Base-by-base conservation (phyloP, 2,329 filamentous ascomycete species). In the Periconia digitata region DNA sequence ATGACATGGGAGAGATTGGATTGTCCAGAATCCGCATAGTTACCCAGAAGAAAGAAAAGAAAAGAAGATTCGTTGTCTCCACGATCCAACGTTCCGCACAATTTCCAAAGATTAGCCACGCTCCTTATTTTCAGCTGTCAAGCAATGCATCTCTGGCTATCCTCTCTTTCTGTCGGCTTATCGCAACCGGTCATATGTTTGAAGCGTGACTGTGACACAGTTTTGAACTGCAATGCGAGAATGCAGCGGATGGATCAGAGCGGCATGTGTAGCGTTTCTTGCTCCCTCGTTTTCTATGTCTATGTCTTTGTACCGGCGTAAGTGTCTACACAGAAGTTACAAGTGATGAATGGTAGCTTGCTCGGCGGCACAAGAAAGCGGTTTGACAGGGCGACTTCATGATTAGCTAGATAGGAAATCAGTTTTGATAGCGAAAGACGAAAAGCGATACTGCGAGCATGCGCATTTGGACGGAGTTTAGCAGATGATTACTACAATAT, bases 1-100 rank as follows among this genome's bases (percentile, higher is more conserved):
- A 57, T 47, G 49, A 44, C 48, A 52, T 44, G 46, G 52, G 46
- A 47, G 46, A 54, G 37, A 47, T 46, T 35, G 36, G 23, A 34
- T 17, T 37, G n/a, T 17, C 27, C 20, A 13, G 15, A 44, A 20
- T 24, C n/a, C 22, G 34, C 13, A 29, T 17, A 22, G 18, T 43
- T 22, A 20, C 16, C n/a, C 17, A 37, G n/a, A 32, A 32, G 4
- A 6, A 32, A 32, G n/a, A 10, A 32, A 23, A 37, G n/a, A 32
- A 32, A 4, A 6, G n/a, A 32, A 32, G 10, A 32, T 15, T 32
- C 27, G 8, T 15, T 32, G 27, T 32, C 27, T 4, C n/a, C 27
- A 10, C 27, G 27, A 32, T 32, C 27, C 27, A 32, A 32, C 27
- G 27, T 32, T 32, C 4, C 27, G 27, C 27, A 32, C n/a, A 15